A percentile compares a stretch with the other conserved stretches of the same genome.
Evolutionary conservation across 78 protist genomes (phyloP).

Genomic region (Dictyostelium brefeldianum): DNA sequence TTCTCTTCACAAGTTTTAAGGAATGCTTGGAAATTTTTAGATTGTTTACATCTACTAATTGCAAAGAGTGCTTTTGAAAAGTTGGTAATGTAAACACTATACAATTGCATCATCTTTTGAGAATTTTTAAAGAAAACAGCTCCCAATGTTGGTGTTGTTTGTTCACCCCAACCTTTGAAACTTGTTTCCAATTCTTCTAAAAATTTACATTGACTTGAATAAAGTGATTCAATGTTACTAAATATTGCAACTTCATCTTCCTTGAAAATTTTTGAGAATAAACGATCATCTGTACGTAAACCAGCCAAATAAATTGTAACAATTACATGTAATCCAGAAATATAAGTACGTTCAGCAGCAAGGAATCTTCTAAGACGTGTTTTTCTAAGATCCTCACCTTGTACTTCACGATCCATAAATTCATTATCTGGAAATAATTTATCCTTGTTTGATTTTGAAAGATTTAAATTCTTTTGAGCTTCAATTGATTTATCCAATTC

Average conservation of each 20-base stretch:
- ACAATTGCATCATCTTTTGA: constrained; percentile 37
- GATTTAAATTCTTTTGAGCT: constrained; percentile 25
- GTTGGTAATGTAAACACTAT: constrained; percentile 48
- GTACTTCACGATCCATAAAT: constrained; percentile 23
- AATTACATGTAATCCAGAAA: constrained; percentile 8
- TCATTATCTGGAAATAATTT: neutral
- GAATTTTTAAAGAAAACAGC: constrained; percentile 29
- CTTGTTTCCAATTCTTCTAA: constrained; percentile 59
- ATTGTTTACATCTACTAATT: constrained; percentile 44
- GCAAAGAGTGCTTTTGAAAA: constrained; percentile 51
- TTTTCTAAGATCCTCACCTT: constrained; percentile 61
- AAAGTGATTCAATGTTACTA: constrained; percentile 40
- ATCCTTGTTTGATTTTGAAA: neutral
- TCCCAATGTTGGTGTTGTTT: constrained; percentile 29
- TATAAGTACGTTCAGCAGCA: constrained; percentile 44
- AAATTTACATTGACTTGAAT: constrained; percentile 47
- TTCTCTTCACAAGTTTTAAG: constrained; percentile 74
- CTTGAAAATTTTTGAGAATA: constrained; percentile 54
- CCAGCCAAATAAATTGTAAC: constrained; percentile 45
- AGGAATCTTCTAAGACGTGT: constrained; percentile 45
- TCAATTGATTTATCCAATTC: constrained; percentile 58
- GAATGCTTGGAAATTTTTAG: constrained; percentile 70
- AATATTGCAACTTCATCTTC: constrained; percentile 76
- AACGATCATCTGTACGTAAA: constrained; percentile 70
- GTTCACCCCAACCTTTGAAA: constrained; percentile 38